A percentile compares a stretch with the other conserved stretches of the same genome.
Evolutionary conservation across 2,329 filamentous ascomycete species (phyloP).

Genomic region (Bipolaris bicolor): DNA sequence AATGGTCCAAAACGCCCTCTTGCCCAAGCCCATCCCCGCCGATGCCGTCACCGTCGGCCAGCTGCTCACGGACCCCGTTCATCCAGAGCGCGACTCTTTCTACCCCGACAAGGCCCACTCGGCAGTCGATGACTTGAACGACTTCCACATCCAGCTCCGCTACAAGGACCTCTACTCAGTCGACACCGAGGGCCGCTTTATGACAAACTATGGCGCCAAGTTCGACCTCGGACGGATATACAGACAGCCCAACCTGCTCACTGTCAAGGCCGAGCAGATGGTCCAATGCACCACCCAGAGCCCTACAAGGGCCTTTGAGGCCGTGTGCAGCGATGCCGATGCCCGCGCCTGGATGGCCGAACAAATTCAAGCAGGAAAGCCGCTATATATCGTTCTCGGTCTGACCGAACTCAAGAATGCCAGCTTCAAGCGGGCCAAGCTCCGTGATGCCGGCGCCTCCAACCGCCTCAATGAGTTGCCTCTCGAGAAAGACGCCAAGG

Average conservation of each 20-base stretch:
- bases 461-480: conserved; percentile 42
- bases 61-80: conserved; percentile 46
- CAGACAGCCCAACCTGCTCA: conserved; percentile 47
- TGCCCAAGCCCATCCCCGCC: conserved; percentile 46
- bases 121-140: conserved; percentile 47
- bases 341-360: conserved; percentile 42
- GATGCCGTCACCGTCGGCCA: conserved; percentile 45
- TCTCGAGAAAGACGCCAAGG: conserved; percentile 42
- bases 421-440: conserved; percentile 45
- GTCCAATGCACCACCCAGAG: conserved; percentile 44
- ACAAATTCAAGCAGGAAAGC: conserved; percentile 35
- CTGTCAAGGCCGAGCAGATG: conserved; percentile 47
- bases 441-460: conserved; percentile 45
- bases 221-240: conserved; percentile 48
- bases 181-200: conserved; percentile 47
- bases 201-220: conserved; percentile 48
- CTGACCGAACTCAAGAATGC: conserved; percentile 49
- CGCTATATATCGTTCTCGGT: conserved; percentile 45
- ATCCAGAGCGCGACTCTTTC: conserved; percentile 47
- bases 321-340: conserved; percentile 43
- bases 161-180: conserved; percentile 49
- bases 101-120: conserved; percentile 43
- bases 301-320: conserved; percentile 37
- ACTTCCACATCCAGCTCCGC: conserved; percentile 49
- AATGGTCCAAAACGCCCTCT: conserved; percentile 46